Conservation (phyloP, 1,284 basidiomycete genomes). For the Wolfiporia cocos region DNA sequence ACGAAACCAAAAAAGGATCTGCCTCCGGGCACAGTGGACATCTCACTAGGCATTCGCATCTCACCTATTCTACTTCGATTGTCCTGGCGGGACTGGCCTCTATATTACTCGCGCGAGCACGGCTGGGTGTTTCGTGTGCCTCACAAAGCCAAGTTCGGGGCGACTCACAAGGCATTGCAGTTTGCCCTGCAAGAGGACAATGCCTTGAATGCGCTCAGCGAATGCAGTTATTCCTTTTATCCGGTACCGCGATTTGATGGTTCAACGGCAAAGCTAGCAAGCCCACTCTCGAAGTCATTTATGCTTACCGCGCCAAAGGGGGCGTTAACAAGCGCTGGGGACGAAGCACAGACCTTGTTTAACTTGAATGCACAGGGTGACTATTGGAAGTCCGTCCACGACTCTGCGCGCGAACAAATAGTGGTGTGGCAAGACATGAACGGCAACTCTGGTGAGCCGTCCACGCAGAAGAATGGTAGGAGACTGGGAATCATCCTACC, state of each 20-base stretch:
- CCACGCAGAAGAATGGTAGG: constrained; percentile 4
- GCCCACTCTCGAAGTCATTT: constrained; percentile 87
- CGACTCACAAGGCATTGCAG: constrained; percentile 37
- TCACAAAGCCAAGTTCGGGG: constrained; percentile 24
- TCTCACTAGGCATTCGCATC: constrained; percentile 82
- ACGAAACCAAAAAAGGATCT: constrained; percentile 62
- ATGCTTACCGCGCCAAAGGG: constrained; percentile 86
- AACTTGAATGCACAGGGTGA: constrained; percentile 94
- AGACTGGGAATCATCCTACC: constrained; percentile 92
- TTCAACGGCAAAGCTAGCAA: constrained; percentile 91
- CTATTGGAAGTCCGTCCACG: constrained; percentile 96
- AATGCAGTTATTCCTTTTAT: constrained; percentile 63
- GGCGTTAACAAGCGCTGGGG: constrained; percentile 72
- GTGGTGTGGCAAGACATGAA: constrained; percentile 82
- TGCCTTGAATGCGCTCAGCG: constrained; percentile 36
- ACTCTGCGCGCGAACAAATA: constrained; percentile 90
- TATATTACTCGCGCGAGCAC: constrained; percentile 83
- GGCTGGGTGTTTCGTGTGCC: constrained; percentile 91
- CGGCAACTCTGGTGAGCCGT: constrained; percentile 25
- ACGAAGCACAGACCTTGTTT: constrained; percentile 79
- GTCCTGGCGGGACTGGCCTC: constrained; percentile 84
- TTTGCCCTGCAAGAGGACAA: constrained; percentile 65
- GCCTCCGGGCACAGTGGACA: constrained; percentile 68
- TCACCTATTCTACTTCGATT: constrained; percentile 85
- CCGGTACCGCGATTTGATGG: constrained; percentile 97